Conservation (phyloP, 1,284 basidiomycete species). For the Agaricales sp. region DNA sequence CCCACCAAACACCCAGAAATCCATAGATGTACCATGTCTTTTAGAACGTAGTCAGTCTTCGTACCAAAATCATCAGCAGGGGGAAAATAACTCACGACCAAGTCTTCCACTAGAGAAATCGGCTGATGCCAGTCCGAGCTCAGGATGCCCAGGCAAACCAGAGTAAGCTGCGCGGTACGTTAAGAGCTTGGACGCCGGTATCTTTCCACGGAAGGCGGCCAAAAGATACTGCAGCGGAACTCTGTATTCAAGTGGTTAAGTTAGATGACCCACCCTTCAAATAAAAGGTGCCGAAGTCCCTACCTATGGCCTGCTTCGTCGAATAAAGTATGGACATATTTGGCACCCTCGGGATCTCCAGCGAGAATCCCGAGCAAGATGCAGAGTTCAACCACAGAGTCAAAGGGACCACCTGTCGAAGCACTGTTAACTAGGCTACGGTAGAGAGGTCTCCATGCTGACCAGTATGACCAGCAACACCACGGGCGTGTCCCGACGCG, state of each 20-base stretch:
- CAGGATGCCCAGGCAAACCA: slow-evolving; percentile 79
- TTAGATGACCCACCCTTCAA: too few relatives aligned
- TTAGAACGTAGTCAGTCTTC: too few relatives aligned
- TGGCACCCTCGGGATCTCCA: slow-evolving; percentile 31
- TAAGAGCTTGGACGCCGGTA: slow-evolving; percentile 66
- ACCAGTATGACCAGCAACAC: slow-evolving; percentile 77
- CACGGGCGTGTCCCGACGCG: slow-evolving; percentile 68
- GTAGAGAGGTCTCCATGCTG: slow-evolving; percentile 61
- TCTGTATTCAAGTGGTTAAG: slow-evolving; percentile 53
- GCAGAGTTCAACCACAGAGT: slow-evolving; percentile 29
- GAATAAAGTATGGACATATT: slow-evolving; percentile 57
- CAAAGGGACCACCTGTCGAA: not conserved
- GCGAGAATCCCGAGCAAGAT: slow-evolving; percentile 66
- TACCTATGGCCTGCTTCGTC: slow-evolving; percentile 62
- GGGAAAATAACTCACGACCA: slow-evolving; percentile 44
- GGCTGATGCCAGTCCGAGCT: slow-evolving; percentile 76
- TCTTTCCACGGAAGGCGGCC: slow-evolving; percentile 59
- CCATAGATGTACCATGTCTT: too few relatives aligned
- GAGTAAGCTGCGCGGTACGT: slow-evolving; percentile 79
- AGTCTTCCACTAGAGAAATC: slow-evolving; percentile 82
- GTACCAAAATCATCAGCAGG: too few relatives aligned
- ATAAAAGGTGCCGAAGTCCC: too few relatives aligned
- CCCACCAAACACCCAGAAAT: not conserved
- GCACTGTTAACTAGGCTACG: slow-evolving; percentile 24
- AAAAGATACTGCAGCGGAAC: slow-evolving; percentile 82